phyloP scores from a whole-genome alignment of 345 rosid genomes.

The Cochlearia excelsa region DNA sequence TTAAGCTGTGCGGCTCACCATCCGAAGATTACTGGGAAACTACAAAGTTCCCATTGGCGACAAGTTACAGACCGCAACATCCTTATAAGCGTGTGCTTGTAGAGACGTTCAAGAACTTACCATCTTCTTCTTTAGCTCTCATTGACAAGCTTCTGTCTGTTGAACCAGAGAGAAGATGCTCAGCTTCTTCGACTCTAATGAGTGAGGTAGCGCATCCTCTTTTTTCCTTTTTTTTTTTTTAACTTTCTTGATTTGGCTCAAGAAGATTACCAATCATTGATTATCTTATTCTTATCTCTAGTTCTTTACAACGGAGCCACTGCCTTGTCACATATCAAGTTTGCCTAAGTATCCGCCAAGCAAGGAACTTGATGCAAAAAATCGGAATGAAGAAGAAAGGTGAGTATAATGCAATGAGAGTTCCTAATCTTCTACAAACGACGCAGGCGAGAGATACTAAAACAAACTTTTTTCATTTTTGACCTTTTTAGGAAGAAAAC shows the following conservation, averaged over 20 bases:
- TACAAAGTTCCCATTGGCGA: constrained; percentile 59
- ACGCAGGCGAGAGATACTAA: constrained; percentile 6
- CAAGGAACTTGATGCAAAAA: constrained; percentile 73
- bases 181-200: constrained; percentile 54
- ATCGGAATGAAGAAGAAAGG: constrained; percentile 58
- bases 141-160: constrained; percentile 62
- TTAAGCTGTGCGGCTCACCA: constrained; percentile 93
- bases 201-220: constrained; percentile 45
- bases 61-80: constrained; percentile 74
- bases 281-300: constrained; percentile 27
- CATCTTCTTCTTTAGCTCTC: constrained; percentile 54
- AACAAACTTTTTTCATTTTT: constrained; percentile 11
- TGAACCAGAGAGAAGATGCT: constrained; percentile 68
- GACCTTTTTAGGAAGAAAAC: constrained; percentile 53
- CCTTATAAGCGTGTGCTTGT: constrained; percentile 54
- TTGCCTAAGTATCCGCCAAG: constrained; percentile 78
- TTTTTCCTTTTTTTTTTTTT: neutral
- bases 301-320: constrained; percentile 64
- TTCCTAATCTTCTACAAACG: neutral
- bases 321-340: constrained; percentile 60
- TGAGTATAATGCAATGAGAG: constrained; percentile 19
- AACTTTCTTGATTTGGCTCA: constrained; percentile 4
- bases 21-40: constrained; percentile 76
- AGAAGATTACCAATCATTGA: neutral
- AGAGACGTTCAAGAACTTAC: constrained; percentile 56